Evolutionary conservation across 2,329 filamentous ascomycete species (phyloP).

Genomic region (Colletotrichum sp.): DNA sequence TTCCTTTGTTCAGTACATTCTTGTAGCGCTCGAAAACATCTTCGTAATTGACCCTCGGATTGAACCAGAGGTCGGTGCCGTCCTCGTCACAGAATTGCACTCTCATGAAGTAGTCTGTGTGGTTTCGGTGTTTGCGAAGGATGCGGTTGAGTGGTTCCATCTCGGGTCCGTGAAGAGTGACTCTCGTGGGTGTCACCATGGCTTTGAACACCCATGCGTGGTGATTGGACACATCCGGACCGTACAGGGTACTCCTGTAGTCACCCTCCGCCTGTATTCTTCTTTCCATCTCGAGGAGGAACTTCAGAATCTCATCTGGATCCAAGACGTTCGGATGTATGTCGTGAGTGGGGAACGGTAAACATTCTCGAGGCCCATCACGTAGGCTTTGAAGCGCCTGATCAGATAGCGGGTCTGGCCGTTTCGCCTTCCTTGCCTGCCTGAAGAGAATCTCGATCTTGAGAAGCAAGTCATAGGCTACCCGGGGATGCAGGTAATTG

Average conservation of each 20-base stretch:
- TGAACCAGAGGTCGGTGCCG: constrained; percentile 66
- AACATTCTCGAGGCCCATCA: constrained; percentile 50
- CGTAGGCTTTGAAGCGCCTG: constrained; percentile 60
- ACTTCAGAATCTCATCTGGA: constrained; percentile 41
- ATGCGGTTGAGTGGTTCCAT: constrained; percentile 74
- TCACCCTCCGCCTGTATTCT: constrained; percentile 29
- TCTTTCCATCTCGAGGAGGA: constrained; percentile 45
- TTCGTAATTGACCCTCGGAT: constrained; percentile 50
- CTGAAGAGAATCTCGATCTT: constrained; percentile 39
- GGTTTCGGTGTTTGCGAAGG: constrained; percentile 65
- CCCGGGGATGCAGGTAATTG: constrained; percentile 63
- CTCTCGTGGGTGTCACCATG: constrained; percentile 63
- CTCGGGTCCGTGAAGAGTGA: constrained; percentile 65
- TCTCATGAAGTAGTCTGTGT: constrained; percentile 69
- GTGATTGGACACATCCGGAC: constrained; percentile 35
- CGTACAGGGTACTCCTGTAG: constrained; percentile 19
- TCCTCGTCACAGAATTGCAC: constrained; percentile 79
- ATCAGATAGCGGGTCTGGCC: constrained; percentile 48
- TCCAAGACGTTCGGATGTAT: constrained; percentile 47
- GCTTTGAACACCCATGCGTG: constrained; percentile 59
- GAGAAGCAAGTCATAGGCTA: constrained; percentile 49
- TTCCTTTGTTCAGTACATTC: constrained; percentile 59
- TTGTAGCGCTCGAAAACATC: constrained; percentile 66
- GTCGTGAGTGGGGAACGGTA: constrained; percentile 60
- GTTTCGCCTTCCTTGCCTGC: constrained; percentile 26